Evolutionary conservation across 768 basidiomycete genomes (phyloP).

Genomic region (Pleurotus tuoliensis): DNA sequence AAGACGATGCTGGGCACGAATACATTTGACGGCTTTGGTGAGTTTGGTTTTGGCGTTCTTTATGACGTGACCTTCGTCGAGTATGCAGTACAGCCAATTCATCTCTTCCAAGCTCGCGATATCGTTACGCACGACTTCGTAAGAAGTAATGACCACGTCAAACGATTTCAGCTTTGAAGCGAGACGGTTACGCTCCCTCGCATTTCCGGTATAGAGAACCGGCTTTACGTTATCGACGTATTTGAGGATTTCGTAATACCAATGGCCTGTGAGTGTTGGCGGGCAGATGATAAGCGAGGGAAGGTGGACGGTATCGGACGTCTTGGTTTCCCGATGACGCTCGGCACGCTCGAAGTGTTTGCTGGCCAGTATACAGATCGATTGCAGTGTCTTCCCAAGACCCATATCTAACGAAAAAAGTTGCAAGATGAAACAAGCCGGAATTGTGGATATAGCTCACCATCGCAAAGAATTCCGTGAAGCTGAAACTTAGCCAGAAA

Average conservation of each 20-base stretch:
- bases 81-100: slow-evolving; percentile 92
- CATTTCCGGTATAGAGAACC: slow-evolving; percentile 84
- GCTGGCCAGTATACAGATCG: slow-evolving; percentile 93
- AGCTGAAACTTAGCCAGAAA: slow-evolving; percentile 97
- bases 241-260: slow-evolving; percentile 97
- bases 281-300: slow-evolving; percentile 96
- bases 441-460: slow-evolving; percentile 36
- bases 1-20: slow-evolving; percentile 88
- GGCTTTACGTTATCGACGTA: slow-evolving; percentile 84
- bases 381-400: slow-evolving; percentile 95
- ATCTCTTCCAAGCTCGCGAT: slow-evolving; percentile 67
- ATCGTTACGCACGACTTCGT: slow-evolving; percentile 97
- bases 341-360: slow-evolving; percentile 87
- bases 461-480: slow-evolving; percentile 97
- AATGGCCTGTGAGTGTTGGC: slow-evolving; percentile 96
- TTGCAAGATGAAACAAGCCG: not conserved
- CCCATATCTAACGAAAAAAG: slow-evolving; percentile 78
- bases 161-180: slow-evolving; percentile 60
- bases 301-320: slow-evolving; percentile 77
- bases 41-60: slow-evolving; percentile 99
- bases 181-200: slow-evolving; percentile 72
- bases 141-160: slow-evolving; percentile 96
- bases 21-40: slow-evolving; percentile 90
- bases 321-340: slow-evolving; percentile 58
- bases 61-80: slow-evolving; percentile 98